Conservation (phyloP, 768 basidiomycete genomes). For the Tylopilus cervinicoccineus region DNA sequence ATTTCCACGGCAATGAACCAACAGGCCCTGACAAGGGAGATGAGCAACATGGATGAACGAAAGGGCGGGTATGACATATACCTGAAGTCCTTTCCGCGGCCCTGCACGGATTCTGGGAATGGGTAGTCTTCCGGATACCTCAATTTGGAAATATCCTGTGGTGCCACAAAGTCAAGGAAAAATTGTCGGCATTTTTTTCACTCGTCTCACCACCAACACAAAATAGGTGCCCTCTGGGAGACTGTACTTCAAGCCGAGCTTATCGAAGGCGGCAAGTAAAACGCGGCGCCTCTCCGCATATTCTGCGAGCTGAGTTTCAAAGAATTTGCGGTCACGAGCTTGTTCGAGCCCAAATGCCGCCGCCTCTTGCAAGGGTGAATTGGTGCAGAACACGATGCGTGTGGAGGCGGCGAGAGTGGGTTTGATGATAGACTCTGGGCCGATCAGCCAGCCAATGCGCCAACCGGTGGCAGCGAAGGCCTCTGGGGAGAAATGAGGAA, state of each 20-base stretch:
- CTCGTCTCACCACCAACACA: conserved; percentile 64
- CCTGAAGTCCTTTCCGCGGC: conserved; percentile 87
- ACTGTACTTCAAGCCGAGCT: conserved; percentile 79
- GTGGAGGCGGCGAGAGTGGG: conserved; percentile 90
- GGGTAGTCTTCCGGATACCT: conserved; percentile 82
- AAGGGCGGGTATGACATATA: conserved; percentile 28
- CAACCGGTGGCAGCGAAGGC: conserved; percentile 96
- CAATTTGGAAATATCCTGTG: conserved; percentile 70
- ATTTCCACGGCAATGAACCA: conserved; percentile 94
- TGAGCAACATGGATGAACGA: conserved; percentile 6
- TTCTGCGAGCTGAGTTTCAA: conserved; percentile 68
- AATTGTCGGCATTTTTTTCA: not conserved
- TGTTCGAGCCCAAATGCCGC: conserved; percentile 86
- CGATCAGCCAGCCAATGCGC: conserved; percentile 97
- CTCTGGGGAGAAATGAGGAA: conserved; percentile 46
- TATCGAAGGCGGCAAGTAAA: conserved; percentile 77
- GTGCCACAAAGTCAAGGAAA: conserved; percentile 7
- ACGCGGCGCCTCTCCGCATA: conserved; percentile 78
- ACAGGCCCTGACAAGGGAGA: conserved; percentile 56
- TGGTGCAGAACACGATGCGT: conserved; percentile 92
- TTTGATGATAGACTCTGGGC: conserved; percentile 72
- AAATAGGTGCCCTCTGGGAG: conserved; percentile 92
- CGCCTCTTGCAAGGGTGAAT: conserved; percentile 94
- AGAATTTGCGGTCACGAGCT: conserved; percentile 67
- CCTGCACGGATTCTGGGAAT: conserved; percentile 71